Conservation (phyloP, 139 green algal genomes). For the Tetraselmis chui region DNA sequence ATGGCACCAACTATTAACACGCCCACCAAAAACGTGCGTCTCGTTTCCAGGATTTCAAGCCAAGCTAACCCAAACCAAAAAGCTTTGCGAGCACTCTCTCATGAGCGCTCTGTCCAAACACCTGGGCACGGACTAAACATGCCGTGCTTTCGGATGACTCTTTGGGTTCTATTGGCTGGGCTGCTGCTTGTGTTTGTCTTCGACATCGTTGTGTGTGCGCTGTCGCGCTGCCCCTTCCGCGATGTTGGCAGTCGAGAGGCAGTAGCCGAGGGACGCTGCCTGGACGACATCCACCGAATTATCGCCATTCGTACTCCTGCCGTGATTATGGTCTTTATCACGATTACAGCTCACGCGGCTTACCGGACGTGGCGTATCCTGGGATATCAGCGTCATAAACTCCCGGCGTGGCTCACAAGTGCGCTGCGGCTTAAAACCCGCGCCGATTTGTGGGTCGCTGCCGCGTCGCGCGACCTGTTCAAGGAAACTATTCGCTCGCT, state of each 20-base stretch:
- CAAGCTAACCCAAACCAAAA: no score
- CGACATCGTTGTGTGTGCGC: background rate
- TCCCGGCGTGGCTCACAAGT: background rate
- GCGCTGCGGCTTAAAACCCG: background rate
- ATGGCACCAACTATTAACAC: no score
- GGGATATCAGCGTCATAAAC: background rate
- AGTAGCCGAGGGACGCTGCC: background rate
- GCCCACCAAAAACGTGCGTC: no score
- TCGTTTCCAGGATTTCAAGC: no score
- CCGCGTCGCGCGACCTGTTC: background rate
- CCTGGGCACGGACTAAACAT: no score
- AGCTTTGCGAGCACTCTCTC: no score
- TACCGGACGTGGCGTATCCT: background rate
- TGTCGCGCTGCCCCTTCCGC: background rate
- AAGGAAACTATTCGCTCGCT: background rate
- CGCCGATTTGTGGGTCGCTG: background rate
- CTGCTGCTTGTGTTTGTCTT: background rate
- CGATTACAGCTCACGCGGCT: background rate
- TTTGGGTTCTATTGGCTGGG: background rate
- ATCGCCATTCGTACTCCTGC: background rate
- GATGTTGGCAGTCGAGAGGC: background rate
- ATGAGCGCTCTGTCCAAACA: no score
- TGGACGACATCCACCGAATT: background rate
- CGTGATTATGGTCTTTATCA: background rate
- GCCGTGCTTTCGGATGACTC: background rate